phyloP scores from a whole-genome alignment of 768 basidiomycete species.

The Tubosaeta brunneosetosa region DNA sequence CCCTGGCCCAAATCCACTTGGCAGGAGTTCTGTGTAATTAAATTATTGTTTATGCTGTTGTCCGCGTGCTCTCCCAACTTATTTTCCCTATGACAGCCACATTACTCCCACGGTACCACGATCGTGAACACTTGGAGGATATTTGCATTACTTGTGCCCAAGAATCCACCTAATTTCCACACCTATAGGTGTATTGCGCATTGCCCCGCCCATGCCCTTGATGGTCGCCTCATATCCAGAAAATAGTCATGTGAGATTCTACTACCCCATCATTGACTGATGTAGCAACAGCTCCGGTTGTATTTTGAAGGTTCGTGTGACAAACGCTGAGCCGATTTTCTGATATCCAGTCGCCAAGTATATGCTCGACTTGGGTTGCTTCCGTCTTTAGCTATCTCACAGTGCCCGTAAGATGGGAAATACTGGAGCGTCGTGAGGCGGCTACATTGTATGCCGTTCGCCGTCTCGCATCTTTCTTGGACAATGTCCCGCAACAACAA shows the following conservation, averaged over 20 bases:
- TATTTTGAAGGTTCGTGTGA: no score
- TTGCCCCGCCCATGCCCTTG: constrained; percentile 12
- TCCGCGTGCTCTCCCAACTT: not conserved
- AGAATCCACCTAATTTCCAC: constrained; percentile 18
- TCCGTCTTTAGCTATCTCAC: not conserved
- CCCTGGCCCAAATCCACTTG: constrained; percentile 1
- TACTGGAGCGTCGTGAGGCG: not conserved
- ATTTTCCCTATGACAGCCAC: not conserved
- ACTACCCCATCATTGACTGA: constrained; percentile 14
- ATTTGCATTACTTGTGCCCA: not conserved
- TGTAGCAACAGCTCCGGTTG: not conserved
- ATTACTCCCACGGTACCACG: constrained; percentile 12
- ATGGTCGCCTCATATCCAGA: constrained; percentile 9
- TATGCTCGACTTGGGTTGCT: not conserved
- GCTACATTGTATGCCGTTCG: not conserved
- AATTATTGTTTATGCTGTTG: constrained; percentile 2
- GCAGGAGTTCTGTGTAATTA: not conserved
- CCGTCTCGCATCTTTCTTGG: not conserved
- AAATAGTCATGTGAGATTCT: constrained; percentile 18
- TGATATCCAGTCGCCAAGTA: constrained; percentile 9
- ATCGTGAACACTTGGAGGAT: constrained; percentile 5
- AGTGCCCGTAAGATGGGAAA: constrained; percentile 3
- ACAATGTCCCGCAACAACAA: not conserved
- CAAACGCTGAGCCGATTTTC: not conserved
- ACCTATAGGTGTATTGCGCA: constrained; percentile 14